A percentile compares a stretch with the other conserved stretches of the same genome.
Conservation (phyloP, 176 grass and related monocot genomes). For the Sorghum bicolor region DNA sequence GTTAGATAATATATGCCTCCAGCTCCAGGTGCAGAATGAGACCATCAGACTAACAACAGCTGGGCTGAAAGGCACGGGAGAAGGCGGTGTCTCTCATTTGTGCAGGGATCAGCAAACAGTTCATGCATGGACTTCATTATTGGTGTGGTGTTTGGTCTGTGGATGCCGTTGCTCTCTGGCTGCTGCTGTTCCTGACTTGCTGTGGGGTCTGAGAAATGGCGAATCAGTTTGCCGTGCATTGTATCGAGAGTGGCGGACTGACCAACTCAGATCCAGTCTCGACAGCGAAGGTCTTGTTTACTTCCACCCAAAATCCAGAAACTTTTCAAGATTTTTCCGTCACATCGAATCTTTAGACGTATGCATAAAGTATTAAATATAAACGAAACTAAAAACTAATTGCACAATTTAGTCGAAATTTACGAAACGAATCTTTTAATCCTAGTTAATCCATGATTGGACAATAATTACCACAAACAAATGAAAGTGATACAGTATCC, state of each 20-base stretch:
- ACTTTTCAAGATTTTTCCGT: too few species aligned
- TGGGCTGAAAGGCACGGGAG: conserved; percentile 23
- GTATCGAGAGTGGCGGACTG: neutral
- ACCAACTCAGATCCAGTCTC: neutral
- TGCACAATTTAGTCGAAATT: too few species aligned
- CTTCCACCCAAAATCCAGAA: too few species aligned
- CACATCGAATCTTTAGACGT: too few species aligned
- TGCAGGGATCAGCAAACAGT: neutral
- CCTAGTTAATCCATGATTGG: too few species aligned
- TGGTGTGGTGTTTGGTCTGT: neutral
- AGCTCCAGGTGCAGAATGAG: neutral
- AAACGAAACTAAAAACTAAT: too few species aligned
- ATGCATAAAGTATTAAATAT: too few species aligned
- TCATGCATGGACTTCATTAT: neutral
- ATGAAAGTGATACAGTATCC: too few species aligned
- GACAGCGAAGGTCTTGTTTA: neutral
- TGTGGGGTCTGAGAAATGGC: neutral
- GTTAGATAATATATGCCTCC: neutral
- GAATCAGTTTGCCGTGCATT: neutral
- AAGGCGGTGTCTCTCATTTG: neutral
- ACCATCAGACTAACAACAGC: neutral
- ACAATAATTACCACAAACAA: too few species aligned
- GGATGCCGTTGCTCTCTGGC: neutral
- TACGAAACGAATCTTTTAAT: too few species aligned
- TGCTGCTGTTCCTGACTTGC: neutral